Base-by-base conservation (phyloP, 768 basidiomycete genomes). In the Chalciporus sphaerocephalus region DNA sequence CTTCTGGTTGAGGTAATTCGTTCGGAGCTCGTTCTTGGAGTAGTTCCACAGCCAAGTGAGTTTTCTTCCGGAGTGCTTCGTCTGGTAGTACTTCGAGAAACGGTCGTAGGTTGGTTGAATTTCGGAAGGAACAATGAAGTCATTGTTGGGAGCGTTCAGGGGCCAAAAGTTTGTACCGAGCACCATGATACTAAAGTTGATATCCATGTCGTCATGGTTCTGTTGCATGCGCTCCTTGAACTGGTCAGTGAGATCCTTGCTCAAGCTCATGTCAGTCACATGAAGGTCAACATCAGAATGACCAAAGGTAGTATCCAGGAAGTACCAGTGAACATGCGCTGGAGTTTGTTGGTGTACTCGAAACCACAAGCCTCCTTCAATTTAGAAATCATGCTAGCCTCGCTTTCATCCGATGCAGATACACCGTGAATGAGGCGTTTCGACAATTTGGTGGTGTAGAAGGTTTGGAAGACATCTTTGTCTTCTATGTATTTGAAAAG, bases 1-100 rank as follows among this genome's bases (percentile, higher is more conserved):
- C 67, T 93, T 96, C 68, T 93, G 92, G 59, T 84, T 85, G 43
- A 91, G 75, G 68, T 96, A 92, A 60, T 88, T 93, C 52, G 94
- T 94, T 45, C 87, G 81, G 6, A 99, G 78, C 64, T 99, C 96
- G 69, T 94, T 94, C 73, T 95, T 95, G 44, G 85, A 92, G 65
- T 94, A 91, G 60, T 97, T 95, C 96, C 96, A 99, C 9, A 98
- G 71, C 95, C 95, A 99, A 0, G 91, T 94, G 34, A 99, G 77
- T 62, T 95, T 95, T 49, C 95, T 86, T 12, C 93, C 95, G 2
- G 86, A 89, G 65, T 95, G 92, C 66, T 94, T 92, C 61, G 82
- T 83, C 60, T 90, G 87, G 65, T 98, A 97, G 72, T 92, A 98
- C 49, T 83, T 81, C 51, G 83, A 80, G 75, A 98, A 99, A 35